These are phyloP conservation scores for Leishmania martiniquensis DNA, from an alignment of 208 protist species.

Conservation along the genomic window DNA sequence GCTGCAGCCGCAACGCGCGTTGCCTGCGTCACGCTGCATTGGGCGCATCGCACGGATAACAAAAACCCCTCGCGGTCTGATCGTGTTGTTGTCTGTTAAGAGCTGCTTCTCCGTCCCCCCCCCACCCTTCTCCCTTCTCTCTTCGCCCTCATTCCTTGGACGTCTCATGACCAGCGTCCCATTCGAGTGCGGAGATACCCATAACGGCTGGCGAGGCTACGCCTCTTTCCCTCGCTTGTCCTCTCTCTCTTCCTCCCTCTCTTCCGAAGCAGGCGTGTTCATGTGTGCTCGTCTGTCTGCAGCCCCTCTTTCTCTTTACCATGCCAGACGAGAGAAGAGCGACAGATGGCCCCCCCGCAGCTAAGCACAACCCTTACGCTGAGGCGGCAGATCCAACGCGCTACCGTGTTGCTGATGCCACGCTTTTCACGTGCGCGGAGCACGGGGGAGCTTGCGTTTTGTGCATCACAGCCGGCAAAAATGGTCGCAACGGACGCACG, in stretches of 20 bases:
- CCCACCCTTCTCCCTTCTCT: not conserved
- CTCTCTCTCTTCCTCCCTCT: not conserved
- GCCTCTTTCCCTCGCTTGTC: not conserved
- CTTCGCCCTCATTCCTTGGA: not conserved
- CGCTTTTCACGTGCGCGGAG: conserved; percentile 57
- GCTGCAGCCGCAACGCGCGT: not conserved
- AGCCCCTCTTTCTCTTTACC: not conserved
- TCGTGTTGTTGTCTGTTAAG: not conserved
- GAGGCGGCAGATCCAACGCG: conserved; percentile 58
- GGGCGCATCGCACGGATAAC: not conserved
- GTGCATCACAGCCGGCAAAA: conserved; percentile 82
- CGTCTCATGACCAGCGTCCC: not conserved
- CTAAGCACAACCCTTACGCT: conserved; percentile 44
- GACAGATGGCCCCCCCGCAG: not conserved
- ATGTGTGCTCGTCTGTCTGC: not conserved
- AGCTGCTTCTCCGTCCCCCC: not conserved
- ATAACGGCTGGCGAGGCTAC: not conserved
- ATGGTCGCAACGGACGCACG: conserved; percentile 59
- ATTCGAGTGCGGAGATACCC: not conserved
- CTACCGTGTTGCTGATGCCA: conserved; percentile 65
- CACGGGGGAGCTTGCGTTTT: conserved; percentile 65
- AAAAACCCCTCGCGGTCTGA: not conserved
- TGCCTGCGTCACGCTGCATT: not conserved
- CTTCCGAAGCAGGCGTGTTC: not conserved
- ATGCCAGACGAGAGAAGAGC: not conserved